A percentile compares a stretch with the other conserved stretches of the same genome.
Conservation (phyloP, 2,329 filamentous ascomycete species). For the Hymenoscyphus repandus region DNA sequence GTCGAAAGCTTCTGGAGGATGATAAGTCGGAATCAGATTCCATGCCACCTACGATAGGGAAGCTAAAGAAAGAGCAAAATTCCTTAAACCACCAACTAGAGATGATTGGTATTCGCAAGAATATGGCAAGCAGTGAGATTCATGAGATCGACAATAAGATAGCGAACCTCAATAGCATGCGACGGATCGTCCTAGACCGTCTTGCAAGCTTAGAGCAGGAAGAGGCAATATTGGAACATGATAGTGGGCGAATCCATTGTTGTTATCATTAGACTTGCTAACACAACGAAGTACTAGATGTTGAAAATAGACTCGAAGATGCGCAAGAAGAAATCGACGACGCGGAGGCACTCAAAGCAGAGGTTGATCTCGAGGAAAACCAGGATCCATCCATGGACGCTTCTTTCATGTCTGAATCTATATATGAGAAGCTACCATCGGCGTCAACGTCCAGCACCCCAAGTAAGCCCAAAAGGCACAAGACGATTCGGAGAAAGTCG, state of each 20-base stretch:
- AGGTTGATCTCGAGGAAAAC: slow-evolving; percentile 45
- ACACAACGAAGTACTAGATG: slow-evolving; percentile 48
- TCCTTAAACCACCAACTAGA: slow-evolving; percentile 80
- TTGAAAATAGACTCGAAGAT: slow-evolving; percentile 57
- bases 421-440: slow-evolving; percentile 95
- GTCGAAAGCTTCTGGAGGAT: slow-evolving; percentile 70
- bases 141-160: slow-evolving; percentile 97
- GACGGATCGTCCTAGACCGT: slow-evolving; percentile 83
- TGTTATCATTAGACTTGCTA: slow-evolving; percentile 4
- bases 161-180: slow-evolving; percentile 86
- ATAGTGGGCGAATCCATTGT: slow-evolving; percentile 51
- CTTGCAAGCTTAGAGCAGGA: slow-evolving; percentile 84
- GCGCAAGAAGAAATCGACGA: slow-evolving; percentile 55
- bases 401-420: slow-evolving; percentile 94
- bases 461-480: slow-evolving; percentile 46
- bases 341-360: slow-evolving; percentile 49
- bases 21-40: slow-evolving; percentile 48
- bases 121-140: slow-evolving; percentile 96
- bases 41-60: slow-evolving; percentile 61
- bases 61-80: slow-evolving; percentile 75
- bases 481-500: slow-evolving; percentile 66
- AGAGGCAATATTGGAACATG: slow-evolving; percentile 83
- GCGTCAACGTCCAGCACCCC: slow-evolving; percentile 43
- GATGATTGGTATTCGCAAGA: slow-evolving; percentile 88
- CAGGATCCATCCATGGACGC: slow-evolving; percentile 38